phyloP scores from a whole-genome alignment of 1,139 yeast genomes.

The Yamadazyma atlantica region DNA sequence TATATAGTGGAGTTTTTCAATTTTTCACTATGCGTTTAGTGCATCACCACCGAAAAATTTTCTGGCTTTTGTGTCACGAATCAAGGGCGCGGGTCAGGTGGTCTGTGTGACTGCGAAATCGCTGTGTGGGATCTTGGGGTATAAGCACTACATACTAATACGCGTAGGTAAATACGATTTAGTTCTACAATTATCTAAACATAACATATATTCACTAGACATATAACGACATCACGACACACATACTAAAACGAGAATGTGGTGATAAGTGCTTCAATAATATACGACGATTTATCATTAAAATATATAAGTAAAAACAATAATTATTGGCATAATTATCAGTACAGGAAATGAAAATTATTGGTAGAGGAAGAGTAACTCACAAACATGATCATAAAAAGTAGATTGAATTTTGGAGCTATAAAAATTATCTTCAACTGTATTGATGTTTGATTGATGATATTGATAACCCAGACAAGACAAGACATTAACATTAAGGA shows the following conservation, averaged over 20 bases:
- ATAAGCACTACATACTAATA: neutral
- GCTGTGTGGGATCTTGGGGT: neutral
- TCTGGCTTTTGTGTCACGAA: slow-evolving; percentile 1
- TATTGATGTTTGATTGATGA: neutral
- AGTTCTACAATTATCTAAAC: neutral
- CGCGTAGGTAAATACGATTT: neutral
- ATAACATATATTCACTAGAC: neutral
- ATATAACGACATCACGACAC: neutral
- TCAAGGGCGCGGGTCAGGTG: neutral
- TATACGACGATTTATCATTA: slow-evolving; percentile 1
- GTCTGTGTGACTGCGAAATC: neutral
- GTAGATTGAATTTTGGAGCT: slow-evolving; percentile 1
- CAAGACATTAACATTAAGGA: neutral
- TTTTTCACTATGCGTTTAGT: slow-evolving; percentile 2
- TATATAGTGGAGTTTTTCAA: slow-evolving; percentile 1
- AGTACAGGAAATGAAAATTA: slow-evolving; percentile 1
- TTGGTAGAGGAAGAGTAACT: neutral
- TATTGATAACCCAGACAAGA: neutral
- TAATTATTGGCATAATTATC: neutral
- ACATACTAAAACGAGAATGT: too few species aligned
- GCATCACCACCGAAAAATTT: slow-evolving; percentile 2
- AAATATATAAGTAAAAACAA: neutral
- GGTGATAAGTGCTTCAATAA: too few species aligned
- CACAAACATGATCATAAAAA: slow-evolving; percentile 1
- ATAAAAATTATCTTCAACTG: too few species aligned